Evolutionary conservation across 345 rosid species (phyloP).

Genomic region (Abelmoschus esculentus): DNA sequence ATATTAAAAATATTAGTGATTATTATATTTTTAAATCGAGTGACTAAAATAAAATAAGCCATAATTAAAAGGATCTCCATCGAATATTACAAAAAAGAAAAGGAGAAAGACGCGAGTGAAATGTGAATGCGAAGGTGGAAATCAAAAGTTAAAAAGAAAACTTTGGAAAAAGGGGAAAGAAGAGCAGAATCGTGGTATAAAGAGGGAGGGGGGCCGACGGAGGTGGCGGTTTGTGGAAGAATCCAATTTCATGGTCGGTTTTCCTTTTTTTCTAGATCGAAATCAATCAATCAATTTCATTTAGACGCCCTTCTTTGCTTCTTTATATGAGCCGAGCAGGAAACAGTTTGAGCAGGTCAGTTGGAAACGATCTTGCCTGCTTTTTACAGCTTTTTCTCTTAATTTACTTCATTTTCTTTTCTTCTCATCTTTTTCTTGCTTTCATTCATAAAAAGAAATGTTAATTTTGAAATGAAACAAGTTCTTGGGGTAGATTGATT

Average conservation of each 20-base stretch:
- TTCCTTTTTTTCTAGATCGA: background rate
- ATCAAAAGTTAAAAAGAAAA: background rate
- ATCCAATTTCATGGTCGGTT: background rate
- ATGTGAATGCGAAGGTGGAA: background rate
- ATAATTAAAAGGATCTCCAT: no score
- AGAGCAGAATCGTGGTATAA: background rate
- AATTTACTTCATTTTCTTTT: background rate
- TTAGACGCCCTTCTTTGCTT: background rate
- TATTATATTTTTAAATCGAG: no score
- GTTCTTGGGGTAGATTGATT: background rate
- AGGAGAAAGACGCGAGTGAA: background rate
- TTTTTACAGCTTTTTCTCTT: background rate
- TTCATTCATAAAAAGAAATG: background rate
- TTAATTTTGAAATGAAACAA: background rate
- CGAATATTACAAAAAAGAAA: background rate
- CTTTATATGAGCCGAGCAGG: background rate
- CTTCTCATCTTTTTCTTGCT: background rate
- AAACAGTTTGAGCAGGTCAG: slow-evolving; percentile 7
- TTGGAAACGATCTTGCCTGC: background rate
- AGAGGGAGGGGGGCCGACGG: background rate
- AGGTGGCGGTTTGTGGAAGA: background rate
- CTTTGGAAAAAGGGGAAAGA: background rate
- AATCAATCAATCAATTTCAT: background rate
- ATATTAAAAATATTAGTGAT: no score
- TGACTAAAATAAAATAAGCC: no score